Conservation (phyloP, 192 early-diverging fungal genomes). For the Coemansia sp. region DNA sequence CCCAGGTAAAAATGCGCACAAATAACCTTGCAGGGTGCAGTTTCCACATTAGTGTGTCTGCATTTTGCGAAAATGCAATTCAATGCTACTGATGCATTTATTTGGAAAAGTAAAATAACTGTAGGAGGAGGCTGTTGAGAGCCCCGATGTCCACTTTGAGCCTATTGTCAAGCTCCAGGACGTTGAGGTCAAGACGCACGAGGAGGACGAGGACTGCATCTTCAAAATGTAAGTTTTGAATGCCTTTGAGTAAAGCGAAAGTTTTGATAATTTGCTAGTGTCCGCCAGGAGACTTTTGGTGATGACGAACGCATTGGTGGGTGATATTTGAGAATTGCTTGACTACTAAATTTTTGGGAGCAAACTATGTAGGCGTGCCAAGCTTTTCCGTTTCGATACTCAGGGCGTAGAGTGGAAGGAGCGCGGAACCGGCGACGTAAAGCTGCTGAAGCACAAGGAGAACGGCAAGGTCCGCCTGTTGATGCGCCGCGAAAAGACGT, state of each 20-base stretch:
- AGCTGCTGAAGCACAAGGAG: slow-evolving; percentile 91
- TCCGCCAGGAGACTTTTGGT: too few relatives aligned
- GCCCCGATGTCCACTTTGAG: slow-evolving; percentile 92
- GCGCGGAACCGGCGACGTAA: slow-evolving; percentile 97
- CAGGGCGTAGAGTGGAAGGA: slow-evolving; percentile 96
- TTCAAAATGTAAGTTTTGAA: slow-evolving; percentile 72
- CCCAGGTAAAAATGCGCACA: slow-evolving; percentile 43
- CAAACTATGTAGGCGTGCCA: slow-evolving; percentile 65
- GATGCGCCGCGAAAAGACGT: slow-evolving; percentile 98
- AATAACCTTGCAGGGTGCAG: background rate
- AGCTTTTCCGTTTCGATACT: slow-evolving; percentile 98
- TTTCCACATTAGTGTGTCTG: background rate
- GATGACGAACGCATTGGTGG: background rate
- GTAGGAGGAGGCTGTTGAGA: slow-evolving; percentile 76
- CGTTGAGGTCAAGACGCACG: slow-evolving; percentile 89
- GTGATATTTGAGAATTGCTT: background rate
- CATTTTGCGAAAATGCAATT: slow-evolving; percentile 4
- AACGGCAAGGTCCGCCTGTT: slow-evolving; percentile 89
- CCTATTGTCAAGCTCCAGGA: slow-evolving; percentile 92
- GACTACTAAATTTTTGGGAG: too few relatives aligned
- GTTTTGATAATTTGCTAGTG: too few relatives aligned
- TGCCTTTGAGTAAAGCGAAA: background rate
- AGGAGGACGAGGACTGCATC: slow-evolving; percentile 90
- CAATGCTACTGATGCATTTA: background rate
- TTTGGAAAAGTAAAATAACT: slow-evolving; percentile 1